Evolutionary conservation across 1,284 basidiomycete genomes (phyloP).

Genomic region (Apiotrichum brassicae): DNA sequence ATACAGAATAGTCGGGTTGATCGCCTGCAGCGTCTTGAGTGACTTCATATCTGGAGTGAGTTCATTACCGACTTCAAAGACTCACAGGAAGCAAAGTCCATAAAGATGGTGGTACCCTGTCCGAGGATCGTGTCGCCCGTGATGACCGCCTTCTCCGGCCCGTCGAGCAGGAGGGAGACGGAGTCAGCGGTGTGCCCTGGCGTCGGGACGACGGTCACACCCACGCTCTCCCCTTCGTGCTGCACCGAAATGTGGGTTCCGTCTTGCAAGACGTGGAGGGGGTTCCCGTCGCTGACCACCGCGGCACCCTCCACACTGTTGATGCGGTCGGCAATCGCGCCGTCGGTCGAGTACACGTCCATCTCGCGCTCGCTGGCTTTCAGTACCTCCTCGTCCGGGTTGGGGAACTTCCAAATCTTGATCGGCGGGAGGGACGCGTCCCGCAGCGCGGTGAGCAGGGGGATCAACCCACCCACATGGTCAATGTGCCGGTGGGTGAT

Average conservation of each 20-base stretch:
- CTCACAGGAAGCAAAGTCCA: conserved; percentile 70
- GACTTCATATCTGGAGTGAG: conserved; percentile 32
- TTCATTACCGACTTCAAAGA: not conserved
- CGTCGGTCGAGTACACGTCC: conserved; percentile 21
- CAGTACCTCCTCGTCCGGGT: conserved; percentile 35
- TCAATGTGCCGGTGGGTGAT: conserved; percentile 88
- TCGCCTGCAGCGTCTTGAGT: conserved; percentile 36
- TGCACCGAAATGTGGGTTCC: conserved; percentile 8
- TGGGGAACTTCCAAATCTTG: conserved; percentile 48
- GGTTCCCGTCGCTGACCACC: not conserved
- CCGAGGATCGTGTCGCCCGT: conserved; percentile 90
- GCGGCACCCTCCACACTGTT: conserved; percentile 4
- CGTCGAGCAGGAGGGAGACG: conserved; percentile 59
- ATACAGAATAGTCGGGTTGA: conserved; percentile 54
- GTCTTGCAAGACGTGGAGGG: not conserved
- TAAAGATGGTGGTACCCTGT: conserved; percentile 83
- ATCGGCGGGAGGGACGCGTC: conserved; percentile 43
- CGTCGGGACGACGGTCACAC: conserved; percentile 65
- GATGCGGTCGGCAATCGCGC: conserved; percentile 25
- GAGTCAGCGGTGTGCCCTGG: conserved; percentile 91
- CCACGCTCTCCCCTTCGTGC: conserved; percentile 17
- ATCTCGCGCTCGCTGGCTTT: conserved; percentile 23
- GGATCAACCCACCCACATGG: conserved; percentile 70
- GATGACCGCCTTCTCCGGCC: conserved; percentile 57
- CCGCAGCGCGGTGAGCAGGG: conserved; percentile 63